These are phyloP conservation scores for Podila verticillata DNA, from an alignment of 192 early-diverging fungal species.

Conservation along the genomic window DNA sequence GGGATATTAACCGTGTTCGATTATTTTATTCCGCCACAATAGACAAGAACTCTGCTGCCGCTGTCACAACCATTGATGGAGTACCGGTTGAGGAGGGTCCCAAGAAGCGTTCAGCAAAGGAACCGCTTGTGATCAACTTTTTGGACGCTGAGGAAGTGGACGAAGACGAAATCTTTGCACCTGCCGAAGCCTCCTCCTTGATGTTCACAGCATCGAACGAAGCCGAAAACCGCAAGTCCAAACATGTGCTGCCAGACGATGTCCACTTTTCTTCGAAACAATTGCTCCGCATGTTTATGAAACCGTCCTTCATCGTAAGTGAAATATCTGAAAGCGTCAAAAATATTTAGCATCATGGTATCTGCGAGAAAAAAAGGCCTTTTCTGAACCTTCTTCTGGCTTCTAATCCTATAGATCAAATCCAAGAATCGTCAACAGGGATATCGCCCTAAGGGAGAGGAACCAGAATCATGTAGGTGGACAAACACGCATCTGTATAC, in stretches of 20 bases:
- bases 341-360: too few species aligned
- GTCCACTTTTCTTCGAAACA: conserved; percentile 70
- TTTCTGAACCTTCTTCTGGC: background rate
- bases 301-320: conserved; percentile 58
- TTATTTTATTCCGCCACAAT: background rate
- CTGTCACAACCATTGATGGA: conserved; percentile 11
- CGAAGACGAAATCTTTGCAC: conserved; percentile 77
- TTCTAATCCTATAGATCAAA: conserved; percentile 17
- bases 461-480: conserved; percentile 26
- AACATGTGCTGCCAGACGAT: conserved; percentile 87
- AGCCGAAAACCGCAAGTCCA: conserved; percentile 54
- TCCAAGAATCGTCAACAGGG: conserved; percentile 29
- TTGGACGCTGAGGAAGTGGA: conserved; percentile 65
- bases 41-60: conserved; percentile 26
- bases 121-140: conserved; percentile 68
- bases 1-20: too few species aligned
- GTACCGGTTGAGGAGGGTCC: conserved; percentile 44
- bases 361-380: background rate
- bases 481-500: background rate
- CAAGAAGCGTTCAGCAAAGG: conserved; percentile 60
- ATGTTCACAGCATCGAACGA: conserved; percentile 67
- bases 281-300: conserved; percentile 60
- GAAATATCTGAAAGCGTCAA: background rate
- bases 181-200: conserved; percentile 51
- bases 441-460: conserved; percentile 11